phyloP scores from a whole-genome alignment of 345 rosid genomes.

The Punica granatum region DNA sequence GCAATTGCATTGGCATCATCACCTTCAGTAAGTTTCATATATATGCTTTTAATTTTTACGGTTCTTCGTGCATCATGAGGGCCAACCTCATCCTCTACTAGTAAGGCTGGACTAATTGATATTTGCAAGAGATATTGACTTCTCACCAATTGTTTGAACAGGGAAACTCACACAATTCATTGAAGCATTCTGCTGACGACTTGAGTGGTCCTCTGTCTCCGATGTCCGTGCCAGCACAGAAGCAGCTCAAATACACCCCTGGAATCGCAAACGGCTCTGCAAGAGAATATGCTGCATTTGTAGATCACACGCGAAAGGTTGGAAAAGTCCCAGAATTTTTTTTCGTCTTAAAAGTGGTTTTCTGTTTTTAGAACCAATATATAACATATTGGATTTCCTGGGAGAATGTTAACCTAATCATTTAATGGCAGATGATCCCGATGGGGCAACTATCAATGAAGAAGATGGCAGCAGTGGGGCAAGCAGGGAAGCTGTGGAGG shows the following conservation, averaged over 20 bases:
- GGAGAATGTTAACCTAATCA: neutral
- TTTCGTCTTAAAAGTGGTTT: conserved; percentile 4
- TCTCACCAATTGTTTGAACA: conserved; percentile 24
- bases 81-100: too few relatives aligned
- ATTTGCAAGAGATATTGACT: neutral
- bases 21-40: conserved; percentile 38
- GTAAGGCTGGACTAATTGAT: neutral
- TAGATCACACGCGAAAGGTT: conserved; percentile 69
- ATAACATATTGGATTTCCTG: neutral
- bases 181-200: conserved; percentile 59
- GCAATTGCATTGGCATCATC: conserved; percentile 56
- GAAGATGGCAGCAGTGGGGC: conserved; percentile 55
- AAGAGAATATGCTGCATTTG: conserved; percentile 54
- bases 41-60: neutral
- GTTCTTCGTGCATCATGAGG: neutral
- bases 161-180: conserved; percentile 52
- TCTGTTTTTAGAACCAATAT: neutral
- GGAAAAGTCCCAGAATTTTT: conserved; percentile 5
- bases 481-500: conserved; percentile 95
- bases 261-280: conserved; percentile 70
- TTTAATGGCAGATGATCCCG: conserved; percentile 67
- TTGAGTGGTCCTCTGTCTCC: conserved; percentile 54
- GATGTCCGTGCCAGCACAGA: conserved; percentile 74
- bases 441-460: conserved; percentile 68
- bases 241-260: conserved; percentile 84